phyloP scores from a whole-genome alignment of 148 eudicot genomes.

The Suaeda aralocaspica region DNA sequence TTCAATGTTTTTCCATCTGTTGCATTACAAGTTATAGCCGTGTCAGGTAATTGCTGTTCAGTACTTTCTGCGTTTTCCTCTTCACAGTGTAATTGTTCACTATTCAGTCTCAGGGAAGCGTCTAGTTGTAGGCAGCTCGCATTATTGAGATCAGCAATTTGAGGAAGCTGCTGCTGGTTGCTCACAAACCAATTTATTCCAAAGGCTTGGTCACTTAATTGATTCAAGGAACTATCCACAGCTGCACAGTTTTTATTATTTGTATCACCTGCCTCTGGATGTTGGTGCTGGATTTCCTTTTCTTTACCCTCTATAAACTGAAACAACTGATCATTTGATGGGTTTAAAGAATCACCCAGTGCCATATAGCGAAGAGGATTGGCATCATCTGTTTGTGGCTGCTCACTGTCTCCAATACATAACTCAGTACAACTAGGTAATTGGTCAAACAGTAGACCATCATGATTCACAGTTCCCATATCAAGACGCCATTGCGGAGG shows the following conservation, averaged over 20 bases:
- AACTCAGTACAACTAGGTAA: background rate
- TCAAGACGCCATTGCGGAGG: slow-evolving; percentile 3
- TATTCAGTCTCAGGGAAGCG: slow-evolving; percentile 16
- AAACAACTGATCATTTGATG: slow-evolving; percentile 18
- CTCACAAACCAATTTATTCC: background rate
- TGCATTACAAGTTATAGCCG: slow-evolving; percentile 2
- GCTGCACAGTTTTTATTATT: slow-evolving; percentile 20
- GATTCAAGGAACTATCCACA: slow-evolving; percentile 11
- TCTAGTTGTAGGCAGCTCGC: slow-evolving; percentile 14
- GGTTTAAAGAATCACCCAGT: slow-evolving; percentile 26
- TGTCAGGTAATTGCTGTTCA: slow-evolving; percentile 15
- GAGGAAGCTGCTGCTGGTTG: slow-evolving; percentile 15
- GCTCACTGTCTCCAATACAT: slow-evolving; percentile 9
- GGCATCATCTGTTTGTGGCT: slow-evolving; percentile 3
- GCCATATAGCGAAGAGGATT: slow-evolving; percentile 27
- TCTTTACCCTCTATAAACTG: slow-evolving; percentile 18
- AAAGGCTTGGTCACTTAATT: slow-evolving; percentile 1
- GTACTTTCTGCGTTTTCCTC: slow-evolving; percentile 9
- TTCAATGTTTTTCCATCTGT: slow-evolving; percentile 18
- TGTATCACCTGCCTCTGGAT: slow-evolving; percentile 21
- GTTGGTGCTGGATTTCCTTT: slow-evolving; percentile 28
- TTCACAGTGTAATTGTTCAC: slow-evolving; percentile 19
- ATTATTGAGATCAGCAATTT: slow-evolving; percentile 11
- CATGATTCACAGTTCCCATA: slow-evolving; percentile 4
- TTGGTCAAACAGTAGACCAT: slow-evolving; percentile 17